Conservation (phyloP, 75 land plant species). For the Azolla pinnata region DNA sequence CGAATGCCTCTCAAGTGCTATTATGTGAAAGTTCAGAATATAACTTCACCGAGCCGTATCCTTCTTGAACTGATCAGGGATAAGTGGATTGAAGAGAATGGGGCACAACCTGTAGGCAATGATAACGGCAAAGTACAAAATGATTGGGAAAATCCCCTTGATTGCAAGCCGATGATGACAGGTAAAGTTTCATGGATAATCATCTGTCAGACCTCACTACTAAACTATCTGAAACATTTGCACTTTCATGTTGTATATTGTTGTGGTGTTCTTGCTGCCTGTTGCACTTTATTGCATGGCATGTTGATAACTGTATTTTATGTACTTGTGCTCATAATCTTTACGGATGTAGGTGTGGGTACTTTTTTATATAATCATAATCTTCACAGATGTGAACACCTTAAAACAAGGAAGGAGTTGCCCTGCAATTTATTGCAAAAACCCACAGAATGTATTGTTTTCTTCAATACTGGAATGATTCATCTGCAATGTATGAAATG, state of each 20-base stretch:
- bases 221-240: neutral
- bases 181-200: constrained; percentile 11
- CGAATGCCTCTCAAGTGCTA: constrained; percentile 35
- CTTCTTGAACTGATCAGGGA: constrained; percentile 32
- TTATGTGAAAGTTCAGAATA: constrained; percentile 33
- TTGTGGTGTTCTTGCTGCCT: neutral
- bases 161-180: constrained; percentile 46
- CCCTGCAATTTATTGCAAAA: too few relatives aligned
- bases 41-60: constrained; percentile 29
- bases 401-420: too few relatives aligned
- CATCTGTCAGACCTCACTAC: neutral
- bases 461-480: too few relatives aligned
- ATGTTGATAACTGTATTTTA: too few relatives aligned
- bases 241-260: neutral
- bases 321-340: too few relatives aligned
- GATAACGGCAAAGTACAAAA: constrained; percentile 28
- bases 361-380: too few relatives aligned
- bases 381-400: too few relatives aligned
- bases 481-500: too few relatives aligned
- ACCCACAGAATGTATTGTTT: too few relatives aligned
- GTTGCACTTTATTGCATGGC: too few relatives aligned
- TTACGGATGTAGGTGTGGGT: too few relatives aligned
- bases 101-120: constrained; percentile 30
- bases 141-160: constrained; percentile 40
- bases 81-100: constrained; percentile 35